Evolutionary conservation across 352 stramenopile species (phyloP).

Genomic region (Globisporangium paddicum): DNA sequence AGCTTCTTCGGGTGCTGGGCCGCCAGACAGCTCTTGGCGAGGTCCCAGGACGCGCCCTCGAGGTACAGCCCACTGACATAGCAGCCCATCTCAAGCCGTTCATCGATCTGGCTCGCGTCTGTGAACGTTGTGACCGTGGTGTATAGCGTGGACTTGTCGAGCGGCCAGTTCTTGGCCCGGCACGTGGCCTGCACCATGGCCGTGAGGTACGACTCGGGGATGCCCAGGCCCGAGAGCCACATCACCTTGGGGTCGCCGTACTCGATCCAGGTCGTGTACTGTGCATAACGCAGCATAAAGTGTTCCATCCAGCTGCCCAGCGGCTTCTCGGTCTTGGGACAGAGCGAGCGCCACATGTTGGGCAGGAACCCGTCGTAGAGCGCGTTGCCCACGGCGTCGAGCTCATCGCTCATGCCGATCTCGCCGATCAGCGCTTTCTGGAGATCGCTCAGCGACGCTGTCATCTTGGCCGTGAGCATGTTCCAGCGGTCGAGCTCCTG

Average conservation of each 20-base stretch:
- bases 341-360: conserved; percentile 87
- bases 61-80: conserved; percentile 92
- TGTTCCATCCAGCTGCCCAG: conserved; percentile 96
- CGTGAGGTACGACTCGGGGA: conserved; percentile 95
- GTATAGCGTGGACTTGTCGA: conserved; percentile 95
- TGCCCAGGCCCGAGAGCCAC: conserved; percentile 93
- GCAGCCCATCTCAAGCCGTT: conserved; percentile 80
- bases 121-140: conserved; percentile 71
- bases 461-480: conserved; percentile 84
- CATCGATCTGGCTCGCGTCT: conserved; percentile 52
- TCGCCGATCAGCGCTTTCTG: conserved; percentile 92
- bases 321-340: conserved; percentile 92
- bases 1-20: conserved; percentile 92
- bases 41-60: conserved; percentile 93
- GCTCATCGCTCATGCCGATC: conserved; percentile 95
- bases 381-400: conserved; percentile 89
- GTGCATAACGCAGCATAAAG: conserved; percentile 82
- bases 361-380: conserved; percentile 94
- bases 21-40: conserved; percentile 62
- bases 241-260: conserved; percentile 90
- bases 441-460: conserved; percentile 80
- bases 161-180: conserved; percentile 90
- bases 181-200: conserved; percentile 95
- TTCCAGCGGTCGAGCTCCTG: conserved; percentile 97
- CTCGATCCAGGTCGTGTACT: conserved; percentile 92